Percentiles rank a stretch among this genome's conserved stretches.
Evolutionary conservation across 192 early-diverging fungal species (phyloP).

Genomic region (Pilaira anomala): DNA sequence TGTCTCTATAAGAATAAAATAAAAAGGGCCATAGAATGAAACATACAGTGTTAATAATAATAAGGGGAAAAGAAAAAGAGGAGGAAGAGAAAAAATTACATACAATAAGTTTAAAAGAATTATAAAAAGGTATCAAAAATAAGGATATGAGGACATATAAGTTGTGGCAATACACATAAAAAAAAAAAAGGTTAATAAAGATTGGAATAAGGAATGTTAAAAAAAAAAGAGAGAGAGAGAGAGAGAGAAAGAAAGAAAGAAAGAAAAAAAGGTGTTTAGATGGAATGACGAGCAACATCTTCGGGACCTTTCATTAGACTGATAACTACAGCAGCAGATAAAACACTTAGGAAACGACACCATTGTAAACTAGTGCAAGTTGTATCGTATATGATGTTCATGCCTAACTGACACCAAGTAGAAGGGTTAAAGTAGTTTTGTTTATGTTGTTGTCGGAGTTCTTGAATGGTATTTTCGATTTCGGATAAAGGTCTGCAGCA

Average conservation of each 20-base stretch:
- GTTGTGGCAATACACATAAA: neutral
- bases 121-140: neutral
- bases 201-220: neutral
- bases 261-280: neutral
- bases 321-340: slow-evolving; percentile 18
- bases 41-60: slow-evolving; percentile 1
- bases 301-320: slow-evolving; percentile 26
- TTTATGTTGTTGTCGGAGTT: neutral
- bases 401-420: slow-evolving; percentile 4
- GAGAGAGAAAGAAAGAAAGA: slow-evolving; percentile 16
- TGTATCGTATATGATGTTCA: slow-evolving; percentile 2
- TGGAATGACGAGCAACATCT: neutral
- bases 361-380: slow-evolving; percentile 20
- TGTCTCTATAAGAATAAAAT: too few relatives aligned
- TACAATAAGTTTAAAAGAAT: slow-evolving; percentile 1
- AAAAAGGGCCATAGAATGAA: neutral
- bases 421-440: neutral
- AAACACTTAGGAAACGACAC: slow-evolving; percentile 30
- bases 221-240: neutral
- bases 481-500: slow-evolving; percentile 8
- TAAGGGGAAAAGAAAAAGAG: neutral
- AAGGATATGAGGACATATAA: slow-evolving; percentile 1
- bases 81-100: neutral
- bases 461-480: slow-evolving; percentile 1
- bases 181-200: slow-evolving; percentile 4